Percentiles rank a stretch among this genome's conserved stretches.
These are phyloP conservation scores for Calonectria pseudoreteaudii DNA, from an alignment of 2,329 filamentous ascomycete genomes.

Conservation along the genomic window DNA sequence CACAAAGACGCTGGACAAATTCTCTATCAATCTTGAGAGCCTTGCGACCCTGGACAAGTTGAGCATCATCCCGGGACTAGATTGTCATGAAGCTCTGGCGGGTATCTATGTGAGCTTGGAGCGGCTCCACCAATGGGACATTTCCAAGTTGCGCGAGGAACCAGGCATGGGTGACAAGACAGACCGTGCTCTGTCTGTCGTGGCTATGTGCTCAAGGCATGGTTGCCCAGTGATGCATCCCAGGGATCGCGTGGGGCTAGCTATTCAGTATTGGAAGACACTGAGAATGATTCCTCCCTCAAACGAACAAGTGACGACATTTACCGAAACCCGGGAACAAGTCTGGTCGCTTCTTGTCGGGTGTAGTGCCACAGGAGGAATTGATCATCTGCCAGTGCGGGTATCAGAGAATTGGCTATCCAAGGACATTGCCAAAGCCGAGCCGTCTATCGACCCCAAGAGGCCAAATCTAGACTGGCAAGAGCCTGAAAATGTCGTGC, in stretches of 20 bases:
- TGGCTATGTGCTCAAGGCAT: slow-evolving; percentile 76
- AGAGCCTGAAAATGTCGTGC: slow-evolving; percentile 74
- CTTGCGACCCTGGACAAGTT: slow-evolving; percentile 78
- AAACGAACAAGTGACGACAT: slow-evolving; percentile 50
- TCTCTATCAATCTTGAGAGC: slow-evolving; percentile 77
- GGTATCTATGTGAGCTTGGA: slow-evolving; percentile 78
- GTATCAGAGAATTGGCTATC: slow-evolving; percentile 82
- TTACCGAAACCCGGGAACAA: slow-evolving; percentile 56
- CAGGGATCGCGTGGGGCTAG: slow-evolving; percentile 74
- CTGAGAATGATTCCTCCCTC: slow-evolving; percentile 59
- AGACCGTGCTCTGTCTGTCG: slow-evolving; percentile 63
- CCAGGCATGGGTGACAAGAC: slow-evolving; percentile 56
- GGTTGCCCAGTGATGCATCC: slow-evolving; percentile 80
- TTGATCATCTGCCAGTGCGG: slow-evolving; percentile 70
- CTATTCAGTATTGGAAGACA: slow-evolving; percentile 83
- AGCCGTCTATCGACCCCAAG: slow-evolving; percentile 56
- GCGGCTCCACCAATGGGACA: slow-evolving; percentile 78
- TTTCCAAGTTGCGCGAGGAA: slow-evolving; percentile 66
- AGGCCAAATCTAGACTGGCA: slow-evolving; percentile 74
- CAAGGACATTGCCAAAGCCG: slow-evolving; percentile 70
- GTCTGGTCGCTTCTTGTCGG: slow-evolving; percentile 78
- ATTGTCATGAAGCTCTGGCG: slow-evolving; percentile 81
- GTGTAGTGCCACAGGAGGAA: slow-evolving; percentile 63
- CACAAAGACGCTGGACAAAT: slow-evolving; percentile 77
- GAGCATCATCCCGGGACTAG: slow-evolving; percentile 75